Conservation (phyloP, 1,284 basidiomycete genomes). For the Cryptococcus maquisensis region DNA sequence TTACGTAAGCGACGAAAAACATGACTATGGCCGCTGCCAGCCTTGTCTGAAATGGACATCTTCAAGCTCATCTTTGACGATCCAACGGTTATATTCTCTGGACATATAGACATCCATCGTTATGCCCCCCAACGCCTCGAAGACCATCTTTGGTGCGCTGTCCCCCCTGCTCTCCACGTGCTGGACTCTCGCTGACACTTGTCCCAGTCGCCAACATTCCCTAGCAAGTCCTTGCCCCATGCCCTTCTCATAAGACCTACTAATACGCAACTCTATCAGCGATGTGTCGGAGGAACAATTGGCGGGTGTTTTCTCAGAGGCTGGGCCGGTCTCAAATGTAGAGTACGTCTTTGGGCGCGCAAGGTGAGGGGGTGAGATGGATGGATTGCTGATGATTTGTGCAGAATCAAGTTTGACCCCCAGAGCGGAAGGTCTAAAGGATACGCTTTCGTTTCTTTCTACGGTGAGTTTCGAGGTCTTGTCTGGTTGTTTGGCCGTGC, state of each 20-base stretch:
- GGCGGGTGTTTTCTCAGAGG: slow-evolving; percentile 48
- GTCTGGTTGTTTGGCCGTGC: too few relatives aligned
- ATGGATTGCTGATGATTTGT: background rate
- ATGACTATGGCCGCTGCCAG: background rate
- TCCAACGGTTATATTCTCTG: too few relatives aligned
- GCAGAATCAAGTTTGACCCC: slow-evolving; percentile 88
- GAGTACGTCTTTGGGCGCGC: slow-evolving; percentile 41
- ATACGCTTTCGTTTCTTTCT: slow-evolving; percentile 96
- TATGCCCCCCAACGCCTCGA: slow-evolving; percentile 28
- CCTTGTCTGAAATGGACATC: slow-evolving; percentile 1
- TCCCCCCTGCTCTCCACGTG: background rate
- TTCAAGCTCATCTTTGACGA: background rate
- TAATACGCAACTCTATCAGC: slow-evolving; percentile 12
- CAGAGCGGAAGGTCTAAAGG: slow-evolving; percentile 94
- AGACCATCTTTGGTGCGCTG: slow-evolving; percentile 33
- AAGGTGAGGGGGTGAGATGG: background rate
- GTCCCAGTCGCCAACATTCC: slow-evolving; percentile 43
- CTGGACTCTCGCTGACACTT: background rate
- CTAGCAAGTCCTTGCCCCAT: slow-evolving; percentile 29
- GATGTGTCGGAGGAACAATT: slow-evolving; percentile 51
- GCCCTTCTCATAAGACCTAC: background rate
- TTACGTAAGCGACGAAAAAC: background rate
- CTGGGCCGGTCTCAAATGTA: slow-evolving; percentile 51
- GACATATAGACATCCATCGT: background rate
- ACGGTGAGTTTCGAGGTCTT: slow-evolving; percentile 58